Evolutionary conservation across 768 basidiomycete species (phyloP).

Genomic region (Phlegmacium glaucopus): DNA sequence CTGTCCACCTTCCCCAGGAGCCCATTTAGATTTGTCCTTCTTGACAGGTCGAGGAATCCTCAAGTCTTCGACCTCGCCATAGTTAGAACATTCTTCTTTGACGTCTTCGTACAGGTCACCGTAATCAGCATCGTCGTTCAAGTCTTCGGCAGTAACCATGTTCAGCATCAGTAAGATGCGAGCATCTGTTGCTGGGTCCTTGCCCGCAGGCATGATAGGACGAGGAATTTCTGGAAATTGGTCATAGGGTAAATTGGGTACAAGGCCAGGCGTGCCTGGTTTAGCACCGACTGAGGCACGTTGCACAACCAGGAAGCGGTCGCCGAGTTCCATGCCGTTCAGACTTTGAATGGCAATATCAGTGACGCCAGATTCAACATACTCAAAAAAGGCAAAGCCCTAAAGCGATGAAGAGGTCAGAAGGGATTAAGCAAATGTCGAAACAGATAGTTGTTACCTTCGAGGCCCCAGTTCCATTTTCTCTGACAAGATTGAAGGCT

Average conservation of each 20-base stretch:
- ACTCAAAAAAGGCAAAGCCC: constrained; percentile 99
- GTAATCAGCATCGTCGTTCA: constrained; percentile 88
- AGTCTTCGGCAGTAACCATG: constrained; percentile 96
- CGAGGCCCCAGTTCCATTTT: constrained; percentile 82
- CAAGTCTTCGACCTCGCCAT: constrained; percentile 79
- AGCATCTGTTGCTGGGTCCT: constrained; percentile 58
- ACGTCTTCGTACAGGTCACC: constrained; percentile 93
- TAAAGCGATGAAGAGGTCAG: constrained; percentile 27
- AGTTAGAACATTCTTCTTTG: constrained; percentile 82
- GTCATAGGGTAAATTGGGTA: constrained; percentile 72
- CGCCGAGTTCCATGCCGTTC: constrained; percentile 97
- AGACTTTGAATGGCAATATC: constrained; percentile 95
- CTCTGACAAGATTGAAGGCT: constrained; percentile 97
- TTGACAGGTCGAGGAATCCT: constrained; percentile 87
- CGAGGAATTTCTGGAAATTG: constrained; percentile 81
- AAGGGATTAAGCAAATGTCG: background rate
- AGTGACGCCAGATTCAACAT: constrained; percentile 83
- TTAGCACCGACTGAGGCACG: constrained; percentile 94
- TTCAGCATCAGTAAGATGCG: constrained; percentile 96
- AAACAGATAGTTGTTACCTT: constrained; percentile 52
- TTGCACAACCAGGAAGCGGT: constrained; percentile 93
- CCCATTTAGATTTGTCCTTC: constrained; percentile 80
- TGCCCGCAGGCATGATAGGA: constrained; percentile 82
- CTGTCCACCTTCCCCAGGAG: constrained; percentile 45
- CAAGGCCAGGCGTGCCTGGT: constrained; percentile 59